phyloP scores from a whole-genome alignment of 805 yeast species.

The Pichia californica region DNA sequence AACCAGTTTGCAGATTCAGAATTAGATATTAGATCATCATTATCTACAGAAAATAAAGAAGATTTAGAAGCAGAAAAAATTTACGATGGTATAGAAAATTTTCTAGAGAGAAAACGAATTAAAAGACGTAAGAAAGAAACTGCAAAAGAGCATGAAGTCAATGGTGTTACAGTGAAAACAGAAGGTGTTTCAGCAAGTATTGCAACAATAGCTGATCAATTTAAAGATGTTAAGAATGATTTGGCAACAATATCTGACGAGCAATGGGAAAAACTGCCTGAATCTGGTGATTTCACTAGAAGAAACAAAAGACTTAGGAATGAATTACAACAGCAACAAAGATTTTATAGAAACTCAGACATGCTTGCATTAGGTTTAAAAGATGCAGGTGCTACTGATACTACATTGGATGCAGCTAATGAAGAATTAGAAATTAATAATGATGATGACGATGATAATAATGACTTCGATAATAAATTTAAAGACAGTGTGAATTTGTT shows the following conservation, averaged over 20 bases:
- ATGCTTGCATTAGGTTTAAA: constrained; percentile 37
- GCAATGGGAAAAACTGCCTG: constrained; percentile 82
- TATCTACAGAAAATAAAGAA: constrained; percentile 25
- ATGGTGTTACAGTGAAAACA: constrained; percentile 13
- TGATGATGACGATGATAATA: constrained; percentile 12
- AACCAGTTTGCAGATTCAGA: constrained; percentile 27
- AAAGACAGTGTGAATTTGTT: constrained; percentile 35
- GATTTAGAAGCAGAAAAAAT: constrained; percentile 79
- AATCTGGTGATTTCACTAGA: constrained; percentile 80
- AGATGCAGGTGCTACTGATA: constrained; percentile 30
- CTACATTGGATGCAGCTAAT: constrained; percentile 18
- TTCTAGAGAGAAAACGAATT: constrained; percentile 29
- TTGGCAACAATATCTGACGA: constrained; percentile 52
- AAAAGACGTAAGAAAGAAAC: constrained; percentile 20
- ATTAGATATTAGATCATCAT: neutral
- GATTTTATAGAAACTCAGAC: constrained; percentile 84
- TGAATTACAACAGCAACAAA: constrained; percentile 51
- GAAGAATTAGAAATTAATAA: constrained; percentile 42
- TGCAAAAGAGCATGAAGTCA: constrained; percentile 1
- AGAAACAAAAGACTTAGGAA: constrained; percentile 67
- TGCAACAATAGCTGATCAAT: constrained; percentile 42
- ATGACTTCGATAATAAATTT: too few species aligned
- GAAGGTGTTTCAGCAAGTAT: constrained; percentile 22
- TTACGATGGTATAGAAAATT: constrained; percentile 60
- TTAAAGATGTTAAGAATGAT: constrained; percentile 61